These are phyloP conservation scores for Steccherinum ochraceum DNA, from an alignment of 768 basidiomycete species.

Conservation along the genomic window DNA sequence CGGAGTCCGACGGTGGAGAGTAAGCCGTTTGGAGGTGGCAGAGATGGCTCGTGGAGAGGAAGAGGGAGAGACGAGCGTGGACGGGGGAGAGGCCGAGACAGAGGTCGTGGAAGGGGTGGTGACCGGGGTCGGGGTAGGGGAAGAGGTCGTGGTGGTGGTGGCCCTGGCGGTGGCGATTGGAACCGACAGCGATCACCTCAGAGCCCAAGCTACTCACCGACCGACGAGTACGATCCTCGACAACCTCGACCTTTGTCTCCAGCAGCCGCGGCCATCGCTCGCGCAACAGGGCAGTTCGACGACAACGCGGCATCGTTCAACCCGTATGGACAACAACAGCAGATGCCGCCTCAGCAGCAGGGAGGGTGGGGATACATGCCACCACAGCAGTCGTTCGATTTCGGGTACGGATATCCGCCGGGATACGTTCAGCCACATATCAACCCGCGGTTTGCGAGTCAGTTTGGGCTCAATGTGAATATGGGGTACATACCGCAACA, in stretches of 20 bases:
- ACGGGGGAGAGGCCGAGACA: slow-evolving; percentile 7
- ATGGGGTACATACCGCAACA: slow-evolving; percentile 18
- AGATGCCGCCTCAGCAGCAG: neutral
- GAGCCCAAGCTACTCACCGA: slow-evolving; percentile 5
- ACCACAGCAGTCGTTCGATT: slow-evolving; percentile 10
- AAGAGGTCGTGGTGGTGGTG: slow-evolving; percentile 24
- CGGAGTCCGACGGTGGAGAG: too few species aligned
- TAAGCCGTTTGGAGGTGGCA: too few species aligned
- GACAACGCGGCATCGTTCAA: slow-evolving; percentile 9
- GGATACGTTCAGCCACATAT: slow-evolving; percentile 71
- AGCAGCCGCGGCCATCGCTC: slow-evolving; percentile 41
- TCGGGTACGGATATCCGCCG: slow-evolving; percentile 15
- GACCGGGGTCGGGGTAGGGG: slow-evolving; percentile 21
- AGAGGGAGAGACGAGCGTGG: slow-evolving; percentile 12
- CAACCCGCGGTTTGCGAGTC: slow-evolving; percentile 71
- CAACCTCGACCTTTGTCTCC: slow-evolving; percentile 30
- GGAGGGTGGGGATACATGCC: slow-evolving; percentile 11
- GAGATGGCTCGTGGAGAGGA: neutral
- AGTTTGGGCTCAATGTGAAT: slow-evolving; percentile 45
- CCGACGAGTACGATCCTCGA: slow-evolving; percentile 26
- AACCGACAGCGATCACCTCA: slow-evolving; percentile 5
- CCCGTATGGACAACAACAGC: neutral
- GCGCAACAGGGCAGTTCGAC: slow-evolving; percentile 36
- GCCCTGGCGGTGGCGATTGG: slow-evolving; percentile 20
- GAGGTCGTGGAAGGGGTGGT: slow-evolving; percentile 30